Conservation (phyloP, 352 stramenopile genomes). For the Phytopythium cucurbitacearum region DNA sequence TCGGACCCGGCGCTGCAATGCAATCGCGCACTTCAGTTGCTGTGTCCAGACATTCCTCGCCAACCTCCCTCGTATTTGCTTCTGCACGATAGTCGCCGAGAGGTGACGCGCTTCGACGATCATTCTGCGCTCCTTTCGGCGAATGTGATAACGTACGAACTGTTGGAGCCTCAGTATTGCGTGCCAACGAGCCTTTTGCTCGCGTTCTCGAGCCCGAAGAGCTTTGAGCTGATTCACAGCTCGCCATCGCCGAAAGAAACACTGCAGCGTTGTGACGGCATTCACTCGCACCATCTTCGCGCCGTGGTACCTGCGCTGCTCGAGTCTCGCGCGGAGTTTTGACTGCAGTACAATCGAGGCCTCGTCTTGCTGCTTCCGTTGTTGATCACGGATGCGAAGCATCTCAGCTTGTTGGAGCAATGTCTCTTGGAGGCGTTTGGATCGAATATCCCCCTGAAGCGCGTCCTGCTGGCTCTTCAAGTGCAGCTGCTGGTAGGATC, state of each 20-base stretch:
- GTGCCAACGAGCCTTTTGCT: not conserved
- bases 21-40: conserved; percentile 8
- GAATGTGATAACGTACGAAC: conserved; percentile 33
- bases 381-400: conserved; percentile 28
- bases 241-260: conserved; percentile 15
- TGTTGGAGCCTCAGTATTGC: conserved; percentile 27
- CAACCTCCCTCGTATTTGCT: conserved; percentile 30
- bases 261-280: conserved; percentile 40
- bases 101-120: conserved; percentile 26
- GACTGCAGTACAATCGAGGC: conserved; percentile 65
- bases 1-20: conserved; percentile 41
- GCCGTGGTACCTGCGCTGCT: conserved; percentile 62
- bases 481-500: conserved; percentile 32
- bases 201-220: conserved; percentile 14
- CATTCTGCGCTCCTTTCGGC: conserved; percentile 30
- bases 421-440: conserved; percentile 32
- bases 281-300: conserved; percentile 36
- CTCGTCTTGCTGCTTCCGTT: conserved; percentile 25
- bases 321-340: conserved; percentile 40
- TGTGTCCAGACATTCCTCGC: conserved; percentile 3
- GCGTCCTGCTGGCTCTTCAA: conserved; percentile 40
- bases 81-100: conserved; percentile 48
- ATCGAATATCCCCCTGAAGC: conserved; percentile 35
- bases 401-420: conserved; percentile 34
- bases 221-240: conserved; percentile 11